Base-by-base conservation (phyloP, 169 alveolate species). In the Eimeria tenella region DNA sequence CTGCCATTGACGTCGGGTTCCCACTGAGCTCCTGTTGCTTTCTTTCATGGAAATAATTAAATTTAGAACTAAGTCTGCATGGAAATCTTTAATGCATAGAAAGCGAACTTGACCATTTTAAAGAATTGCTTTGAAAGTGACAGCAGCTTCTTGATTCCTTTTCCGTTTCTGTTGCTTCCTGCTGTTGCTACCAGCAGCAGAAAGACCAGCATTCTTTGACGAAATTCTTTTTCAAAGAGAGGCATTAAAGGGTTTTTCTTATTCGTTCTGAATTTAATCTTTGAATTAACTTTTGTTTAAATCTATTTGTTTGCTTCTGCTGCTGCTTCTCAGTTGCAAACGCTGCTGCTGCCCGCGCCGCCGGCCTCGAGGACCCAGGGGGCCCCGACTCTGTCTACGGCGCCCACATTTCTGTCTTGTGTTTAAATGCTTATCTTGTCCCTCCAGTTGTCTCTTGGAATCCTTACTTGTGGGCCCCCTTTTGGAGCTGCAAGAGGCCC, bases 391-490 rank as follows among this genome's bases (percentile, higher is more conserved):
- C n/a, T 11, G 15, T 55, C 7, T 89, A 60, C 81, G 93, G 90
- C 10, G 55, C 68, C 4, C 63, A 93, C 63, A 10, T 90, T 49
- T 19, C 93, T 10, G 73, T 94, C 3, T 75, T 90, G 49, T 79
- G 75, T 53, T 42, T 94, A 58, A 89, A 89, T 70, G 77, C 93
- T 0, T 94, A 90, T 60, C 86, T 93, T 23, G 56, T 93, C 21
- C 95, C 95, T 8, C 93, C 95, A 5, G 13, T 63, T 23, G 62
- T 93, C 49, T 71, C 94, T 4, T 93, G 95, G 95, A 93, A 93
- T 13, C 95, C 95, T 5, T 84, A 93, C 49, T 65, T 93, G 15
- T 93, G 95, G 95, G 95, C 94, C 13, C 84, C 95, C 58, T 93
- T 93, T 53, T 93, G 95, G 95, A 70, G 91, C 31, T 93, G 95